phyloP scores from a whole-genome alignment of 176 grass and related monocot species.

The Elymus sibiricus region DNA sequence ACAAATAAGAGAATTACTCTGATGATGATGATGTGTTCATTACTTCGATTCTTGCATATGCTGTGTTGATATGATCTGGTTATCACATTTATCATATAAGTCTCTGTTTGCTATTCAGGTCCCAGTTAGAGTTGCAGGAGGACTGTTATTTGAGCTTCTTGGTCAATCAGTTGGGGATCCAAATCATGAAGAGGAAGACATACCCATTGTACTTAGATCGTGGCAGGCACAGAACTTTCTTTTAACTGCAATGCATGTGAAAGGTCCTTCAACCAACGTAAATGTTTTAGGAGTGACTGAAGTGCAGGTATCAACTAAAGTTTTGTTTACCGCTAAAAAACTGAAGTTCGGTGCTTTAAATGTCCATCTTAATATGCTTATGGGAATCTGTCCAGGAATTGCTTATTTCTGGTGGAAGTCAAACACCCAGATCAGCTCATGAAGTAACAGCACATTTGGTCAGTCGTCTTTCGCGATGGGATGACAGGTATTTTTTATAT shows the following conservation, averaged over 20 bases:
- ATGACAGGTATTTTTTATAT: constrained; percentile 64
- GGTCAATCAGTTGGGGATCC: constrained; percentile 93
- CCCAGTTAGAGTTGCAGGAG: constrained; percentile 91
- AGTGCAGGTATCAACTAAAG: constrained; percentile 65
- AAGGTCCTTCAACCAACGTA: constrained; percentile 69
- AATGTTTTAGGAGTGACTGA: constrained; percentile 99
- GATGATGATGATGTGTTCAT: not conserved
- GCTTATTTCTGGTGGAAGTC: constrained; percentile 87
- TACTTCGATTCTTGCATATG: not conserved
- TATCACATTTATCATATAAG: constrained; percentile 41
- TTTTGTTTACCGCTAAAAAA: not conserved
- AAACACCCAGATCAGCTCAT: constrained; percentile 81
- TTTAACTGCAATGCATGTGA: constrained; percentile 85
- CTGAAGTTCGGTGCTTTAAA: not conserved
- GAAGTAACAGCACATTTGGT: constrained; percentile 94
- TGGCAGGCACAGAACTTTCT: constrained; percentile 96
- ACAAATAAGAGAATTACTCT: not conserved
- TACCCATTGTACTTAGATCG: constrained; percentile 85
- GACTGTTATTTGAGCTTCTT: constrained; percentile 94
- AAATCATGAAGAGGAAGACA: constrained; percentile 78
- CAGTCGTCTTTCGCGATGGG: constrained; percentile 88
- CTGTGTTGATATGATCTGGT: constrained; percentile 9
- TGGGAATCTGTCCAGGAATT: constrained; percentile 61
- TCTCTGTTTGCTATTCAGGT: constrained; percentile 69
- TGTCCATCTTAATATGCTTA: constrained; percentile 18